Conservation (phyloP, 805 yeast genomes). For the Candida insectorum region DNA sequence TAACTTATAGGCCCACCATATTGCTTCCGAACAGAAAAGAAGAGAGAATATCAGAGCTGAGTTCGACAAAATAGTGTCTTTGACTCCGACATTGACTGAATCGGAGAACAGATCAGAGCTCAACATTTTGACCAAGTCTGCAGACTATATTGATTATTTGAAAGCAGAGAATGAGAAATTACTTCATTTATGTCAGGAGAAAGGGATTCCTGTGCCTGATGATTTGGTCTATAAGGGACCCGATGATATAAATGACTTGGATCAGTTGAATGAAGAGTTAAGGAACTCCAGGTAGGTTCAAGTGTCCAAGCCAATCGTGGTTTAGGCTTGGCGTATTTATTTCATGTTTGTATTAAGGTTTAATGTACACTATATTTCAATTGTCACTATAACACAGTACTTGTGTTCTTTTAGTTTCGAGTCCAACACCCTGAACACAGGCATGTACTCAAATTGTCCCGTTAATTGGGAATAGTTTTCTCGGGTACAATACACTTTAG, state of each 20-base stretch:
- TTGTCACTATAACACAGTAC: slow-evolving; percentile 15
- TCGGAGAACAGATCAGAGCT: slow-evolving; percentile 79
- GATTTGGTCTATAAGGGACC: slow-evolving; percentile 32
- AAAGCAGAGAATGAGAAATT: slow-evolving; percentile 48
- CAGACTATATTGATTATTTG: slow-evolving; percentile 51
- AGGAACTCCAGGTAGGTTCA: slow-evolving; percentile 2
- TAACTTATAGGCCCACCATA: slow-evolving; percentile 62
- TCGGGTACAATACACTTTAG: slow-evolving; percentile 7
- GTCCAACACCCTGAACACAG: slow-evolving; percentile 14
- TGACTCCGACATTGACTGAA: slow-evolving; percentile 71
- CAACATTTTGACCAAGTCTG: slow-evolving; percentile 63
- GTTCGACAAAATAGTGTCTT: slow-evolving; percentile 67
- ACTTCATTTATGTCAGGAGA: slow-evolving; percentile 35
- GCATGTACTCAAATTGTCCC: slow-evolving; percentile 14
- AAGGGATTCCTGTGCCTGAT: slow-evolving; percentile 41
- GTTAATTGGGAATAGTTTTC: background rate
- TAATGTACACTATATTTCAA: slow-evolving; percentile 12
- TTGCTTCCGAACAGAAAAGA: slow-evolving; percentile 83
- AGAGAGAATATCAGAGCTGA: slow-evolving; percentile 81
- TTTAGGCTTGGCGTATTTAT: background rate
- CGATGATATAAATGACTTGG: slow-evolving; percentile 15
- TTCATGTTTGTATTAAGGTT: slow-evolving; percentile 1
- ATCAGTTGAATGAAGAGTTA: slow-evolving; percentile 10
- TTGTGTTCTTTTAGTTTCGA: slow-evolving; percentile 10
- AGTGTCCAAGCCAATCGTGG: background rate